Percentiles rank a stretch among this genome's conserved stretches.
Evolutionary conservation across 2,329 filamentous ascomycete species (phyloP).

Genomic region (Aspergillus sp.): DNA sequence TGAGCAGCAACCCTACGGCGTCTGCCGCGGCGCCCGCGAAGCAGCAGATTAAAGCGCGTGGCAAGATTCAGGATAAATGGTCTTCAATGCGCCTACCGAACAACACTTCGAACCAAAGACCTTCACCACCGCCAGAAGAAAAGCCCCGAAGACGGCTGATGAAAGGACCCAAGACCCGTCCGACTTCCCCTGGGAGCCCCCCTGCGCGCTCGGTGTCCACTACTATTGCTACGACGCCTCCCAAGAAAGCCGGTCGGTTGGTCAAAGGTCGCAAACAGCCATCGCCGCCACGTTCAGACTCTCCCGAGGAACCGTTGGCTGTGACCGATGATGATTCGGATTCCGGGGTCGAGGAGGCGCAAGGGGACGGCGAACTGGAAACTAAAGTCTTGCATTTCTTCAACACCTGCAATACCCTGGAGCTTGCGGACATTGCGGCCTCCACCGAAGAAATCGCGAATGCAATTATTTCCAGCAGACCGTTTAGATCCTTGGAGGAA

Average conservation of each 20-base stretch:
- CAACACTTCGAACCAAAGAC: constrained; percentile 10
- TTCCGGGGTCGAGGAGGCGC: constrained; percentile 29
- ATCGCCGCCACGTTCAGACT: constrained; percentile 25
- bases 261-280: constrained; percentile 41
- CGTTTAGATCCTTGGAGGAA: constrained; percentile 59
- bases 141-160: constrained; percentile 33
- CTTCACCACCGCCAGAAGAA: constrained; percentile 9
- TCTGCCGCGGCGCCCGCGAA: constrained; percentile 32
- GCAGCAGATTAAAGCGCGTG: constrained; percentile 47
- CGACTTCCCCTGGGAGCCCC: constrained; percentile 17
- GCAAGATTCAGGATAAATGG: constrained; percentile 54
- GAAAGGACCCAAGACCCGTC: constrained; percentile 27
- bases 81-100: constrained; percentile 38
- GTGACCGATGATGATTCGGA: constrained; percentile 43
- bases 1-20: constrained; percentile 19
- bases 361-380: constrained; percentile 37
- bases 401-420: constrained; percentile 66
- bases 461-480: constrained; percentile 62
- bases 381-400: constrained; percentile 66
- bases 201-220: no score
- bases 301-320: constrained; percentile 28
- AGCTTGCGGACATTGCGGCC: constrained; percentile 73
- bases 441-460: constrained; percentile 62
- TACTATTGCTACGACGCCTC: constrained; percentile 6
- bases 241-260: constrained; percentile 33